These are phyloP conservation scores for Pseudopyricularia javanii DNA, from an alignment of 2,329 filamentous ascomycete genomes.

Conservation along the genomic window DNA sequence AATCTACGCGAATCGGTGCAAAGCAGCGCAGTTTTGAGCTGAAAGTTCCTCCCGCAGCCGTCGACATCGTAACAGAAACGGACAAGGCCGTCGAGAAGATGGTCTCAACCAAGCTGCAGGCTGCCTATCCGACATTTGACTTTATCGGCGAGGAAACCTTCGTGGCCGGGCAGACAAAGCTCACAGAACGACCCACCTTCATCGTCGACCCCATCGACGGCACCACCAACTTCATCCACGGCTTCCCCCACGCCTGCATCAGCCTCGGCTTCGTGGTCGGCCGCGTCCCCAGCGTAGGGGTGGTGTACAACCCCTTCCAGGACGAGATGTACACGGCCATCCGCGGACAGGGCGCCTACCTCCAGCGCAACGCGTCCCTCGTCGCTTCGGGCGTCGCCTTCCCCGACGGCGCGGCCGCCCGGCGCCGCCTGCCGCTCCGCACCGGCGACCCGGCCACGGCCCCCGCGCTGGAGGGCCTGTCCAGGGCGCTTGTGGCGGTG, in stretches of 20 bases:
- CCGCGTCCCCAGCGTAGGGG: conserved; percentile 51
- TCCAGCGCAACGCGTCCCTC: conserved; percentile 31
- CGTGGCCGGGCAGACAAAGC: conserved; percentile 44
- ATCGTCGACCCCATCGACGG: conserved; percentile 76
- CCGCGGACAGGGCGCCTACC: conserved; percentile 52
- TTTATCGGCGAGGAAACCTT: conserved; percentile 74
- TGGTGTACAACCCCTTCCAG: conserved; percentile 72
- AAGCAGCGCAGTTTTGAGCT: no score
- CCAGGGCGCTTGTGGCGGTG: conserved; percentile 50
- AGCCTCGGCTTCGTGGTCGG: conserved; percentile 60
- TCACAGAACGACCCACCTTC: conserved; percentile 61
- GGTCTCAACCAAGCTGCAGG: conserved; percentile 38
- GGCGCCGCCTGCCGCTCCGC: conserved; percentile 23
- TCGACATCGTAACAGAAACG: conserved; percentile 57
- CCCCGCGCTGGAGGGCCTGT: conserved; percentile 46
- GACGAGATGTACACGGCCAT: conserved; percentile 58
- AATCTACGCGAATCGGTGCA: no score
- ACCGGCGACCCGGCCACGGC: conserved; percentile 28
- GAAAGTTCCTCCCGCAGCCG: conserved; percentile 42
- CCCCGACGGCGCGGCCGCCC: conserved; percentile 2
- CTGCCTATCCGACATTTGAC: conserved; percentile 40
- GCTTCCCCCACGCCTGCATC: conserved; percentile 62
- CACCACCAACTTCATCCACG: conserved; percentile 72
- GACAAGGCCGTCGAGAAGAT: conserved; percentile 54
- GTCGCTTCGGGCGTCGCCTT: conserved; percentile 19